Percentiles rank a stretch among this genome's conserved stretches.
Conservation (phyloP, 345 rosid genomes). For the Physaria fendleri region DNA sequence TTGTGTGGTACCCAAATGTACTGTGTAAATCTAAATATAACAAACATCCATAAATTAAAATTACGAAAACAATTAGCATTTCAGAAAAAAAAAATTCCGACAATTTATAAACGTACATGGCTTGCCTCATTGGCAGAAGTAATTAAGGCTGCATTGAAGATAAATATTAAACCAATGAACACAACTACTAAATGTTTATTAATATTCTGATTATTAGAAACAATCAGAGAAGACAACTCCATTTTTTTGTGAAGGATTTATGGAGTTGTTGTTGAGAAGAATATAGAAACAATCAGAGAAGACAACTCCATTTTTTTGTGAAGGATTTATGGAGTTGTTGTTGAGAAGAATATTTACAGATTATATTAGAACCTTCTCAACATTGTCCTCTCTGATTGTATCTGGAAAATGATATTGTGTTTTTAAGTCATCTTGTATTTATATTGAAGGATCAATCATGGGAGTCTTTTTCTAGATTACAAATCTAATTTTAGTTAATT, state of each 20-base stretch:
- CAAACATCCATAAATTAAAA: not conserved
- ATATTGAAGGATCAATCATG: slow-evolving; percentile 13
- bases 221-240: slow-evolving; percentile 27
- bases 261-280: slow-evolving; percentile 8
- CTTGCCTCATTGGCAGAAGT: slow-evolving; percentile 10
- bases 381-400: slow-evolving; percentile 20
- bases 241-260: not conserved
- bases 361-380: slow-evolving; percentile 14
- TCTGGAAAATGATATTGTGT: slow-evolving; percentile 18
- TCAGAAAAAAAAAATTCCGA: not conserved
- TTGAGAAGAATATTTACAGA: slow-evolving; percentile 23
- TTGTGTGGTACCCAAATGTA: slow-evolving; percentile 52
- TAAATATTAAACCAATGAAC: slow-evolving; percentile 13
- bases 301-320: too few species aligned
- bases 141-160: slow-evolving; percentile 2
- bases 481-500: slow-evolving; percentile 19
- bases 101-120: not conserved
- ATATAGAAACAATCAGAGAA: too few species aligned
- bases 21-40: slow-evolving; percentile 47
- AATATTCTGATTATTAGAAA: not conserved
- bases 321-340: too few species aligned
- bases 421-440: slow-evolving; percentile 20
- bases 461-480: slow-evolving; percentile 12
- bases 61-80: not conserved
- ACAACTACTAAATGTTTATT: slow-evolving; percentile 22